Base-by-base conservation (phyloP, 352 stramenopile genomes). In the Phytophthora pinifolia region DNA sequence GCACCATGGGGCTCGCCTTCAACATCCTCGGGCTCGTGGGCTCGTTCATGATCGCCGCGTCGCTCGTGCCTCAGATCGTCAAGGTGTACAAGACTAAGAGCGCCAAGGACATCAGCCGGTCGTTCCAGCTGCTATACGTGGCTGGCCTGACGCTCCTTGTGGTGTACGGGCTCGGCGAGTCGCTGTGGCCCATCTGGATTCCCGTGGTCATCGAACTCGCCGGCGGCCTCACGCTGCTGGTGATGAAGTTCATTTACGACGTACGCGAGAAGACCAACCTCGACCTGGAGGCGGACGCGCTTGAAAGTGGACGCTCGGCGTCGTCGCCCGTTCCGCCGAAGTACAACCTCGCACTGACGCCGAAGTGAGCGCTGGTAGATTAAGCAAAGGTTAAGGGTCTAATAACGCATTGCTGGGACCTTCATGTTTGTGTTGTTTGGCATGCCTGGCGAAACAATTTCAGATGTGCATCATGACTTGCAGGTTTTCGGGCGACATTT, bases 51-150 rank as follows among this genome's bases (percentile, higher is more conserved):
- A 74, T 85, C 49, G 69, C 72, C 6, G 53, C 66, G 17, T 62
- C 66, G 37, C 67, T 85, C 37, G 69, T 83, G 15, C 74, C 74
- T 36, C 72, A 85, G 65, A 78, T 85, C 32, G 3, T 67, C 25
- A 78, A 85, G 47, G 67, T 83, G 25, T 76, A 77, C 47, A 45
- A 53, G 20, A 79, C 71, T 14, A 74, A 79, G 54, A 82, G 61
- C 31, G 72, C 59, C 10, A 52, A 60, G 22, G 68, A 80, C 47
- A 61, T 80, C 36, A 83, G 72, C 56, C 59, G 56, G 33, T 62
- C 65, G 32, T 81, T 81, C 42, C 57, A 74, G 29, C 27, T 65
- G 6, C 58, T 76, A 39, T 81, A 76, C 48, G 56, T 70, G 13
- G 30, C 57, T 6, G 72, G 72, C 2, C 58, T 75, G 52, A 49